Percentiles rank a stretch among this genome's conserved stretches.
phyloP scores from a whole-genome alignment of 768 basidiomycete species.

The Pholiota conissans region DNA sequence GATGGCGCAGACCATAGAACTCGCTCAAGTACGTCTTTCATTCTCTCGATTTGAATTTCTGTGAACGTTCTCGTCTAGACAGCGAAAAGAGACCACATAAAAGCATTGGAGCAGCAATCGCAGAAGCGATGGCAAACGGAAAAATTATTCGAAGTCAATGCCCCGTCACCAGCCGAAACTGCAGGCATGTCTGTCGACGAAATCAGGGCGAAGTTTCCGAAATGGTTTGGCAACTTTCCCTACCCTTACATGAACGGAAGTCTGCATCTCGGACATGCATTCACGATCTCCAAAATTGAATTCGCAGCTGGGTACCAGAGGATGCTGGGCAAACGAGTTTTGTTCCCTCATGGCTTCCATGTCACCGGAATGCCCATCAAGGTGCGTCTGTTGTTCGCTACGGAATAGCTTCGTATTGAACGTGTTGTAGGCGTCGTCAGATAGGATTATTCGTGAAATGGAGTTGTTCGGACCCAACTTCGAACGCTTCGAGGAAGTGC shows the following conservation, averaged over 20 bases:
- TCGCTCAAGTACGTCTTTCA: slow-evolving; percentile 51
- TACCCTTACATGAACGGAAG: slow-evolving; percentile 99
- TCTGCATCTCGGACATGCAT: slow-evolving; percentile 95
- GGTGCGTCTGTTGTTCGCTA: slow-evolving; percentile 46
- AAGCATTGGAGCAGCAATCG: slow-evolving; percentile 79
- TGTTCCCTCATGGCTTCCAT: slow-evolving; percentile 98
- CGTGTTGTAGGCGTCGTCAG: slow-evolving; percentile 76
- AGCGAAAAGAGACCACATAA: slow-evolving; percentile 88
- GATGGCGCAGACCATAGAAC: slow-evolving; percentile 67
- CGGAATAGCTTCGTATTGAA: not conserved
- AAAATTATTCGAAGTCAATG: slow-evolving; percentile 80
- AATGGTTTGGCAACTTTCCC: slow-evolving; percentile 98
- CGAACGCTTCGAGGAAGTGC: slow-evolving; percentile 57
- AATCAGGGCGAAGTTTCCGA: slow-evolving; percentile 77
- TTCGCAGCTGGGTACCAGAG: slow-evolving; percentile 95
- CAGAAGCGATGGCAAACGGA: slow-evolving; percentile 80
- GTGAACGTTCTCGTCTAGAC: slow-evolving; percentile 54
- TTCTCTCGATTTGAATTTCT: not conserved
- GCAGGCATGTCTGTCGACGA: slow-evolving; percentile 62
- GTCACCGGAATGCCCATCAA: slow-evolving; percentile 99
- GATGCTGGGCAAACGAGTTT: slow-evolving; percentile 89
- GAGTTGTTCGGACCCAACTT: slow-evolving; percentile 94
- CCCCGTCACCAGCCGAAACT: slow-evolving; percentile 70
- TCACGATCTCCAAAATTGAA: slow-evolving; percentile 98
- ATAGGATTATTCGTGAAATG: slow-evolving; percentile 97